Conservation (phyloP, 2,329 filamentous ascomycete genomes). For the Colletotrichum phormii region DNA sequence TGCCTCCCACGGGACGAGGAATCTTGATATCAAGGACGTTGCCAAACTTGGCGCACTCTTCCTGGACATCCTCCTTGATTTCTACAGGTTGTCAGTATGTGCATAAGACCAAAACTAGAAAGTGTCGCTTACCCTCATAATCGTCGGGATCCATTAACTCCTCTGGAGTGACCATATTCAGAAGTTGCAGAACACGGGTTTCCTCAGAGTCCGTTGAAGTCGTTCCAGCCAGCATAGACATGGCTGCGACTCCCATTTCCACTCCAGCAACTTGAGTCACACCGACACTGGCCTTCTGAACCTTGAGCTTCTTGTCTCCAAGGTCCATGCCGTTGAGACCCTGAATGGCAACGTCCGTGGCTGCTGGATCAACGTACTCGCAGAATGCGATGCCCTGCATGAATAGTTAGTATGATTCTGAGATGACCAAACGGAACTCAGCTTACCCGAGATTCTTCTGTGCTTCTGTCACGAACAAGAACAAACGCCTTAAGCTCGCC, state of each 20-base stretch:
- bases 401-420: constrained; percentile 43
- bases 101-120: no score
- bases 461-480: constrained; percentile 86
- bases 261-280: constrained; percentile 91
- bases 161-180: constrained; percentile 99
- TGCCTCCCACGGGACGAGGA: constrained; percentile 85
- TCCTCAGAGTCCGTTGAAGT: constrained; percentile 82
- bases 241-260: constrained; percentile 96
- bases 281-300: constrained; percentile 90
- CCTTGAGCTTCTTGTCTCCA: constrained; percentile 86
- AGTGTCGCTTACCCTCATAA: constrained; percentile 80
- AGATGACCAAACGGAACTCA: not conserved
- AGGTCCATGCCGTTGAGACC: constrained; percentile 94
- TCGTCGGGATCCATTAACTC: constrained; percentile 95
- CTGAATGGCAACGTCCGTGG: constrained; percentile 88
- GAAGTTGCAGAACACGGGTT: constrained; percentile 86
- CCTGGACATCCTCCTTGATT: constrained; percentile 93
- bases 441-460: constrained; percentile 87
- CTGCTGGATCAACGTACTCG: constrained; percentile 84
- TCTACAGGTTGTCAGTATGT: constrained; percentile 64
- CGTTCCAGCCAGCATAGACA: constrained; percentile 96
- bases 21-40: constrained; percentile 90
- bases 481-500: constrained; percentile 94
- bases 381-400: constrained; percentile 92
- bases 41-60: constrained; percentile 94